These are phyloP conservation scores for Diaporthe eres DNA, from an alignment of 2,329 filamentous ascomycete genomes.

Conservation along the genomic window DNA sequence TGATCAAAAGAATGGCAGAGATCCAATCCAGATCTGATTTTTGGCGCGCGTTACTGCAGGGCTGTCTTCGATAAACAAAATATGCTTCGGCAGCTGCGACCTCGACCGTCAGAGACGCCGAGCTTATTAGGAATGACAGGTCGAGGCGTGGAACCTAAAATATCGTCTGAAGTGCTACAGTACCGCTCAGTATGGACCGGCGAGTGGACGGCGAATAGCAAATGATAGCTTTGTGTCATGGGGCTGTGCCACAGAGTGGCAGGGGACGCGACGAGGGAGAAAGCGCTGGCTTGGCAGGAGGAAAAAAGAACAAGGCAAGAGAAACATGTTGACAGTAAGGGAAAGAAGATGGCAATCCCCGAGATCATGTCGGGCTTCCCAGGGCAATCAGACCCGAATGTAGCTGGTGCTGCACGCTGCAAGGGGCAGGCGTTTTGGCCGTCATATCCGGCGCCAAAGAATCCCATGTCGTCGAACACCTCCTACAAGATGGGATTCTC, in stretches of 20 bases:
- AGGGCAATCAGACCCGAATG: neutral
- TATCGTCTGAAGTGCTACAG: neutral
- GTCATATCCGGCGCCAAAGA: constrained; percentile 6
- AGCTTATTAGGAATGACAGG: neutral
- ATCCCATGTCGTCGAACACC: neutral
- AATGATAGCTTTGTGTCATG: neutral
- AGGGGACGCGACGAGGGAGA: constrained; percentile 19
- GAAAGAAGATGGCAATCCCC: constrained; percentile 16
- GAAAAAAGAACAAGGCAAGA: constrained; percentile 14
- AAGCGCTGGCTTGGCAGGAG: constrained; percentile 10
- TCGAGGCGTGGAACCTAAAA: neutral
- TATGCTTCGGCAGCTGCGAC: constrained; percentile 7
- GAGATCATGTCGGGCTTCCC: neutral
- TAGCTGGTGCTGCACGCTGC: constrained; percentile 15
- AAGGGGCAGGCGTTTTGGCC: constrained; percentile 6
- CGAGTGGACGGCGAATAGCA: neutral
- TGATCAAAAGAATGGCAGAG: neutral
- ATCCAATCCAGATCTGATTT: neutral
- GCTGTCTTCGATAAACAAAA: neutral
- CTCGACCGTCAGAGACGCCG: neutral
- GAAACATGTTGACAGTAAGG: constrained; percentile 7
- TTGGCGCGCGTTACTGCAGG: neutral
- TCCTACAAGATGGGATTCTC: neutral
- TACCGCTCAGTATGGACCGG: neutral
- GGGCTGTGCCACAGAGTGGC: constrained; percentile 13